Evolutionary conservation across 495 filamentous ascomycete species (phyloP), one percentile per base, ranked within the genome.

Genomic region (Arthonia radiata): DNA sequence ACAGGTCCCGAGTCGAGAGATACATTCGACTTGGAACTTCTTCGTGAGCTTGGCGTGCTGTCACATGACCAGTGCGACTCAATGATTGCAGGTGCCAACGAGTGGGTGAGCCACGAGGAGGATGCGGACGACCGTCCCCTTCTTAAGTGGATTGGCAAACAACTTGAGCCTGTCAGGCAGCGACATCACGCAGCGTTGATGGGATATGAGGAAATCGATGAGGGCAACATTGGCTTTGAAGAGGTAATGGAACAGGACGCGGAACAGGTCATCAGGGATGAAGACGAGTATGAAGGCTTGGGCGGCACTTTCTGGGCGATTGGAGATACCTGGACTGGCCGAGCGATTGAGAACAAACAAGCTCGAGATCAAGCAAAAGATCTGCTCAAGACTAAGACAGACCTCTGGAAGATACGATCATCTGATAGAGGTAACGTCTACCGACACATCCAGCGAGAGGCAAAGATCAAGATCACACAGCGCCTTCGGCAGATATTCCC

Each of bases 201-300:
- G 30, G 53, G 52, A 1, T 50, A 59, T 19, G n/a, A n/a, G n/a
- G 52, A 50, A 7, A 50, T 59, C 14, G 71, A 77, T 38, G 69
- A 77, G 17, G 46, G 46, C 3, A 71, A 78, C 26, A 48, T 68
- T 4, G 71, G 72, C 17, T 61, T 58, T 23, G 73, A 78, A 39
- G 53, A 64, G 32, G 41, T 74, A 0, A 55, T 59, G 33, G 68
- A 75, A 26, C 38, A 72, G 4, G 73, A 79, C 35, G 61, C 59
- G 0, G 70, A 78, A 30, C 53, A 42, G 26, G 15, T 36, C 6
- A 36, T 52, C 10, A 56, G 55, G 11, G 49, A 48, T 26, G 51
- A 48, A 3, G 65, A 70, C 8, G 61, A 65, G 13, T 49, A 49
- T 25, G 67, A 71, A 7, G 33, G 23, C 17, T 48, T 80, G 7